Evolutionary conservation across 768 basidiomycete species (phyloP), one percentile per base, ranked within the genome.

Genomic region (Pleurotus eryngii): DNA sequence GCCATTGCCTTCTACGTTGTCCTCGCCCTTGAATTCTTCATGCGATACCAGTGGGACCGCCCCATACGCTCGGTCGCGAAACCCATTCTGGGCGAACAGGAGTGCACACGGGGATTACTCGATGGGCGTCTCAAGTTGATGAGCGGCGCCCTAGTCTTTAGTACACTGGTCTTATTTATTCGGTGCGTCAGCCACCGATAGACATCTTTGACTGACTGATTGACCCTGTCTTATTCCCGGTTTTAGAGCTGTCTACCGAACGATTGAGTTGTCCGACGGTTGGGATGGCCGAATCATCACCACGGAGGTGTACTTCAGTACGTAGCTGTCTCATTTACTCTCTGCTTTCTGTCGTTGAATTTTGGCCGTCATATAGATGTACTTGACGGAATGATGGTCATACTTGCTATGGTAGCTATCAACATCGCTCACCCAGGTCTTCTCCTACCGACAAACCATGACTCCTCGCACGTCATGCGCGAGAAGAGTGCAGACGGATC

Each of bases 321-420:
- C n/a, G 72, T 67, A 2, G 49, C 46, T 18, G 59, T 46, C 47
- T 51, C 35, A 12, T 40, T 17, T 4, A 17, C 17, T 17, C 17
- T 18, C 26, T 14, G 8, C 26, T 42, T 65, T 65, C 64, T 55
- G 65, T 66, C 12, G 49, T 67, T 12, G 65, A 67, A 58, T 56
- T 12, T 66, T 66, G 65, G 53, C 63, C 38, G 49, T 57, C 1
- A 57, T 67, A 43, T 59, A 82, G 81, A 81, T 63, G 68, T 77
- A 5, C 69, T 83, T 22, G 83, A 84, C 63, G 82, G 78, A 8
- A 72, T 67, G 0, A 79, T 81, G 74, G 70, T 83, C 46, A 64
- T 72, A 7, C 59, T 83, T 17, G 81, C 82, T 4, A 76, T 83
- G 63, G 77, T 72, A 59, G 73, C 74, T 1, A 65, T 81, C 45